Conservation (phyloP, 1,139 yeast species). For the Pichia sp. region DNA sequence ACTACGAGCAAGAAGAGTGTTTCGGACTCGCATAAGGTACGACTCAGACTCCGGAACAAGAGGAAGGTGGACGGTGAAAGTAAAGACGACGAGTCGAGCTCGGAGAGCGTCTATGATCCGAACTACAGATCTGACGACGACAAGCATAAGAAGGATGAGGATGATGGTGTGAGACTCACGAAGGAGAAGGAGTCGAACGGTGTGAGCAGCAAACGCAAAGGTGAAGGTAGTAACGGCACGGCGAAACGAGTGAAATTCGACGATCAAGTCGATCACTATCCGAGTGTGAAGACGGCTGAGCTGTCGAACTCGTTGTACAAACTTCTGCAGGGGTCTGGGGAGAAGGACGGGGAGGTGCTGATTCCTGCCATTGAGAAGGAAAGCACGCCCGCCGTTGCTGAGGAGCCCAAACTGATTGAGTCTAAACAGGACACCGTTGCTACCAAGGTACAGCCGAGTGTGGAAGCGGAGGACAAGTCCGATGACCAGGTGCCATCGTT, state of each 20-base stretch:
- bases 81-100: conserved; percentile 1
- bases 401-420: not conserved
- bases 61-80: not conserved
- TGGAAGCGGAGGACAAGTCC: not conserved
- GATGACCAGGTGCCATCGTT: conserved; percentile 2
- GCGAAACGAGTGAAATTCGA: too few species aligned
- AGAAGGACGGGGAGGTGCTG: not conserved
- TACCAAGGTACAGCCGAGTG: too few species aligned
- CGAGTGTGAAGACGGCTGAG: too few species aligned
- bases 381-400: too few species aligned
- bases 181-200: too few species aligned
- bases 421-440: not conserved
- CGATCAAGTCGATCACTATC: too few species aligned
- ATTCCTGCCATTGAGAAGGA: not conserved
- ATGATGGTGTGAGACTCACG: too few species aligned
- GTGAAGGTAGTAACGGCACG: too few species aligned
- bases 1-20: not conserved
- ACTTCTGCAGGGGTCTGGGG: not conserved
- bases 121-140: conserved; percentile 5
- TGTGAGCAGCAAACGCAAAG: too few species aligned
- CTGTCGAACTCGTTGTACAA: conserved; percentile 1
- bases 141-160: too few species aligned
- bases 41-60: conserved; percentile 2
- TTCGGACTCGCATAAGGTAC: not conserved
- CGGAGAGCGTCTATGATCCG: conserved; percentile 9